A percentile compares a stretch with the other conserved stretches of the same genome.
These are phyloP conservation scores for Boletus edulis DNA, from an alignment of 768 basidiomycete genomes.

Conservation along the genomic window DNA sequence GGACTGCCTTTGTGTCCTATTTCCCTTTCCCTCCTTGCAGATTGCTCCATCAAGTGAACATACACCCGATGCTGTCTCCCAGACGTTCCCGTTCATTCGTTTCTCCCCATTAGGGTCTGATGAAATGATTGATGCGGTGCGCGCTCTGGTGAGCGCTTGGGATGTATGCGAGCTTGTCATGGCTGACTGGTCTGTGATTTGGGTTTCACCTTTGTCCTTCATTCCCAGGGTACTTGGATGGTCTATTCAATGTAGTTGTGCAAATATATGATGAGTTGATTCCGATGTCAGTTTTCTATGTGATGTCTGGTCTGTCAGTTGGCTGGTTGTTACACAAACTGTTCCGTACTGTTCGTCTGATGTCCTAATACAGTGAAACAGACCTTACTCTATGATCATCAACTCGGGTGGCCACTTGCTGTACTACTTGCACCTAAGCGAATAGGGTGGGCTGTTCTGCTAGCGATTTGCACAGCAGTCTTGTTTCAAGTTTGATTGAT, in stretches of 20 bases:
- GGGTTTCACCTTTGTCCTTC: neutral
- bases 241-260: conserved; percentile 14
- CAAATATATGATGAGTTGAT: conserved; percentile 6
- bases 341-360: no score
- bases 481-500: neutral
- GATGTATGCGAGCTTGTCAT: conserved; percentile 5
- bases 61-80: conserved; percentile 26
- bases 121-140: conserved; percentile 34
- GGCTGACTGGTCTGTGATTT: neutral
- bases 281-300: conserved; percentile 7
- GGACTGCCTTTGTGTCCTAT: neutral
- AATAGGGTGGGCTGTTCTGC: neutral
- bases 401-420: no score
- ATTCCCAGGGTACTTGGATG: neutral
- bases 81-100: conserved; percentile 22
- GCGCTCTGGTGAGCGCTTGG: conserved; percentile 47
- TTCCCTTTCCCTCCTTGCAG: neutral
- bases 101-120: conserved; percentile 51
- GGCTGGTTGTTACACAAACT: no score
- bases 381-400: no score
- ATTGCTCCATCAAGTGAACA: conserved; percentile 5
- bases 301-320: no score
- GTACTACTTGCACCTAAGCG: no score
- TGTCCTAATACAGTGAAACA: no score
- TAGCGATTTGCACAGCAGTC: neutral